Conservation (phyloP, 2,329 filamentous ascomycete species). For the Diplodia corticola region DNA sequence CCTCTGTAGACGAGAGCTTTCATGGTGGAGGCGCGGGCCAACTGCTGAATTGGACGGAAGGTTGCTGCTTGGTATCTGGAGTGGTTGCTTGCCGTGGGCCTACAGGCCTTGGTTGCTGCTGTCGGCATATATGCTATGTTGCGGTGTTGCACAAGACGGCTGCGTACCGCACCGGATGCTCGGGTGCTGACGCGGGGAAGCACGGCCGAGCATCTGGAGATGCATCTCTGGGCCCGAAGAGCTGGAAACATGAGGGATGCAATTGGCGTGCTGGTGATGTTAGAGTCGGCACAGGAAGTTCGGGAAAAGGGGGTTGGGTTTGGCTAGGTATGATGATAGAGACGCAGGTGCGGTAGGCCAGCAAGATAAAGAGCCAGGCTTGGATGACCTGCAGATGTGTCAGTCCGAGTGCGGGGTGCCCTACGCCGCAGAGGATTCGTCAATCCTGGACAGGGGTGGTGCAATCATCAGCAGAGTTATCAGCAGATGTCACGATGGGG, state of each 20-base stretch:
- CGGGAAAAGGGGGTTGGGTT: neutral
- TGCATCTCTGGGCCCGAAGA: neutral
- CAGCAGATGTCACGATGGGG: constrained; percentile 11
- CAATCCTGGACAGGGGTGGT: constrained; percentile 11
- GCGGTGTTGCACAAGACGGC: constrained; percentile 5
- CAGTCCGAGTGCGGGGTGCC: neutral
- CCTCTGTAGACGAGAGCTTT: constrained; percentile 27
- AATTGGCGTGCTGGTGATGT: neutral
- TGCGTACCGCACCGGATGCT: neutral
- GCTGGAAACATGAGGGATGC: constrained; percentile 2
- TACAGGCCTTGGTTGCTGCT: neutral
- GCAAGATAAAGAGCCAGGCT: neutral
- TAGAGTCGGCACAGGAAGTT: neutral
- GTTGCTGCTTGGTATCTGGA: neutral
- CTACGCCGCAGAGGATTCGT: neutral
- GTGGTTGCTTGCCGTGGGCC: neutral
- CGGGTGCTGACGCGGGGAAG: constrained; percentile 1
- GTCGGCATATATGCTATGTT: constrained; percentile 2
- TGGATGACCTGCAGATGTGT: neutral
- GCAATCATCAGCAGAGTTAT: constrained; percentile 12
- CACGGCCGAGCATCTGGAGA: constrained; percentile 1
- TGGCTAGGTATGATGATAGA: neutral
- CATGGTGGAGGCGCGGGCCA: constrained; percentile 20
- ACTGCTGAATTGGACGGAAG: neutral
- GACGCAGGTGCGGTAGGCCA: neutral